These are phyloP conservation scores for Monosporascus sp. DNA, from an alignment of 2,329 filamentous ascomycete genomes.

Conservation along the genomic window DNA sequence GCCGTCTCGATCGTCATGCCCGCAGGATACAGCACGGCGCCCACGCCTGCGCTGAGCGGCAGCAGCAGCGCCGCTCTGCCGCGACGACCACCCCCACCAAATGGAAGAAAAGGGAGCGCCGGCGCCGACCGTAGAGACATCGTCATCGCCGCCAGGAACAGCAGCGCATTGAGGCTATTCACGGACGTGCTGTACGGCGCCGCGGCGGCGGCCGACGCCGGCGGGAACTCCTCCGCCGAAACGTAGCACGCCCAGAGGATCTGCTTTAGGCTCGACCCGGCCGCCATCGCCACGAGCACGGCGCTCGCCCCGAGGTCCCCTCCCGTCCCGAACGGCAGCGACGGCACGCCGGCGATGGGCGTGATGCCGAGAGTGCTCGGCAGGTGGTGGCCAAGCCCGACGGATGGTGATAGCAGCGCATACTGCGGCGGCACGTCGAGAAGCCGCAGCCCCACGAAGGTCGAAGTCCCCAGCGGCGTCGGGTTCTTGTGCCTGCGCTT, in stretches of 20 bases:
- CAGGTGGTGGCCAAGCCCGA: slow-evolving; percentile 40
- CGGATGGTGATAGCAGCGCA: slow-evolving; percentile 16
- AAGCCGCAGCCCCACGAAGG: slow-evolving; percentile 34
- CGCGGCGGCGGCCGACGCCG: slow-evolving; percentile 37
- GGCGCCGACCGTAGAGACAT: slow-evolving; percentile 31
- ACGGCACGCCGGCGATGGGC: slow-evolving; percentile 35
- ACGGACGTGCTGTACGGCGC: slow-evolving; percentile 47
- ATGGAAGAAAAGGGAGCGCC: slow-evolving; percentile 10
- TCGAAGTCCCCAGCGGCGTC: slow-evolving; percentile 29
- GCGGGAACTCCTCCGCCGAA: slow-evolving; percentile 45
- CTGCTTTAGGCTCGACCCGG: slow-evolving; percentile 50
- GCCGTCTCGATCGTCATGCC: too few species aligned
- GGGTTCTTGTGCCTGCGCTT: slow-evolving; percentile 31
- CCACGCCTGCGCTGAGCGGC: slow-evolving; percentile 33
- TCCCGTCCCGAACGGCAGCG: slow-evolving; percentile 6
- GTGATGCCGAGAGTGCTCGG: slow-evolving; percentile 41
- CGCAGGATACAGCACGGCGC: too few species aligned
- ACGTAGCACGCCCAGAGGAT: slow-evolving; percentile 46
- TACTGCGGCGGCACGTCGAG: slow-evolving; percentile 24
- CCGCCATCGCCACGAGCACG: slow-evolving; percentile 48
- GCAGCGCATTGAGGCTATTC: slow-evolving; percentile 51
- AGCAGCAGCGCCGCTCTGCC: slow-evolving; percentile 17
- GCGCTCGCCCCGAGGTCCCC: slow-evolving; percentile 42
- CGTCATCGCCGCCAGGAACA: slow-evolving; percentile 46
- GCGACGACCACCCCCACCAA: slow-evolving; percentile 22